phyloP scores from a whole-genome alignment of 148 eudicot genomes.

The Fallopia convolvulus region DNA sequence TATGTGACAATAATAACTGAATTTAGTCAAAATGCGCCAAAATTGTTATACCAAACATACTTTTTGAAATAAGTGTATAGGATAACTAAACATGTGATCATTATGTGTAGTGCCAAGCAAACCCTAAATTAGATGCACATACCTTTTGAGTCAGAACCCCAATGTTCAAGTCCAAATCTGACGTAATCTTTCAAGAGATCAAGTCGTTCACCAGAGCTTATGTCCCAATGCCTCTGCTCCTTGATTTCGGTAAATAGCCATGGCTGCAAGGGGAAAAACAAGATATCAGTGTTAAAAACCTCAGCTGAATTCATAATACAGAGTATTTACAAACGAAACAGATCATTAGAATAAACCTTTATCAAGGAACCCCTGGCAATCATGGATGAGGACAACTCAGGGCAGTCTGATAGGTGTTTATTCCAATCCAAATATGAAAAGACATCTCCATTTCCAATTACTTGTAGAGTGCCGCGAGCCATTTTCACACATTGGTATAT shows the following conservation, averaged over 20 bases:
- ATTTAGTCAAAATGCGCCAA: too few species aligned
- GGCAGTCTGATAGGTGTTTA: slow-evolving; percentile 67
- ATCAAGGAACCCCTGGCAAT: slow-evolving; percentile 91
- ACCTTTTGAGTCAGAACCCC: slow-evolving; percentile 99
- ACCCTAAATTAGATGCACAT: neutral
- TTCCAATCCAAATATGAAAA: slow-evolving; percentile 88
- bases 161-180: slow-evolving; percentile 87
- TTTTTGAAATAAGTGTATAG: too few species aligned
- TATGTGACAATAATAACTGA: too few species aligned
- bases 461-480: slow-evolving; percentile 64
- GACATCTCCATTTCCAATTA: slow-evolving; percentile 92
- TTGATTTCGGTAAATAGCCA: slow-evolving; percentile 98
- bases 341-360: slow-evolving; percentile 44
- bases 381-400: slow-evolving; percentile 87
- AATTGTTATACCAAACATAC: too few species aligned
- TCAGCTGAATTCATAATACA: neutral
- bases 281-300: neutral
- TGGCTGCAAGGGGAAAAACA: slow-evolving; percentile 48
- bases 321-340: neutral
- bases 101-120: neutral
- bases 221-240: slow-evolving; percentile 98
- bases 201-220: slow-evolving; percentile 74
- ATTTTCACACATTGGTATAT: slow-evolving; percentile 57
- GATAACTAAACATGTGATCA: too few species aligned
- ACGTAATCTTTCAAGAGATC: slow-evolving; percentile 82